Percentiles rank a stretch among this genome's conserved stretches.
Conservation (phyloP, 2,329 filamentous ascomycete genomes). For the Clonostachys chloroleuca region DNA sequence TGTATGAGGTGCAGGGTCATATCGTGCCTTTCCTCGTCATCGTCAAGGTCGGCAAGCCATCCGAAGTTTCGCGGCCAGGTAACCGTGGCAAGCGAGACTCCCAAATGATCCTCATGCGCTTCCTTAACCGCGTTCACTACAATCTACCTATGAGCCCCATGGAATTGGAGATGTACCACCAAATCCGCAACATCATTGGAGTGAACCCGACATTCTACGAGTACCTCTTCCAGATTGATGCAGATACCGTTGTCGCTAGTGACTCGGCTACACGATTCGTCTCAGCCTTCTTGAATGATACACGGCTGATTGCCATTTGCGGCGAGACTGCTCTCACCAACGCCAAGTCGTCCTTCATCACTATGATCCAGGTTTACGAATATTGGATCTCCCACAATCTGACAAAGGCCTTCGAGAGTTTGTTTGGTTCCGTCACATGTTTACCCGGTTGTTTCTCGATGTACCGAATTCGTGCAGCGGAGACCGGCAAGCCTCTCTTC, state of each 20-base stretch:
- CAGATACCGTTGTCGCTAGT: constrained; percentile 87
- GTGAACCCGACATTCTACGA: constrained; percentile 99
- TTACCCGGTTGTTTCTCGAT: constrained; percentile 98
- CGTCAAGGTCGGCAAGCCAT: constrained; percentile 97
- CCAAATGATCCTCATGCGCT: constrained; percentile 97
- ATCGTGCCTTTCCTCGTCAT: constrained; percentile 97
- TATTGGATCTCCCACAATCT: constrained; percentile 99
- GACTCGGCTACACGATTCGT: constrained; percentile 93
- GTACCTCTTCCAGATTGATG: constrained; percentile 93
- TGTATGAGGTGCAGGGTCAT: constrained; percentile 96
- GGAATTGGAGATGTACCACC: constrained; percentile 97
- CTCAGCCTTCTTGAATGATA: constrained; percentile 85
- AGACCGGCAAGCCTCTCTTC: constrained; percentile 92
- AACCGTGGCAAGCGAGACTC: constrained; percentile 99
- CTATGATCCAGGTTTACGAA: constrained; percentile 99
- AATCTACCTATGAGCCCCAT: constrained; percentile 93
- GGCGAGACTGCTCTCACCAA: constrained; percentile 94
- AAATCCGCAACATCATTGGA: constrained; percentile 97
- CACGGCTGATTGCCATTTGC: constrained; percentile 87
- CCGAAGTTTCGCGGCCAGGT: constrained; percentile 88
- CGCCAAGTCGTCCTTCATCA: constrained; percentile 87
- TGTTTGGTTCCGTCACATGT: constrained; percentile 97
- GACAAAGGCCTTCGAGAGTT: constrained; percentile 92
- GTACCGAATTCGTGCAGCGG: constrained; percentile 93
- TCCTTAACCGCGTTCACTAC: constrained; percentile 98